Evolutionary conservation across 176 grass and related monocot genomes (phyloP), one percentile per base, ranked within the genome.

Genomic region (Bolboschoenus planiculmis): DNA sequence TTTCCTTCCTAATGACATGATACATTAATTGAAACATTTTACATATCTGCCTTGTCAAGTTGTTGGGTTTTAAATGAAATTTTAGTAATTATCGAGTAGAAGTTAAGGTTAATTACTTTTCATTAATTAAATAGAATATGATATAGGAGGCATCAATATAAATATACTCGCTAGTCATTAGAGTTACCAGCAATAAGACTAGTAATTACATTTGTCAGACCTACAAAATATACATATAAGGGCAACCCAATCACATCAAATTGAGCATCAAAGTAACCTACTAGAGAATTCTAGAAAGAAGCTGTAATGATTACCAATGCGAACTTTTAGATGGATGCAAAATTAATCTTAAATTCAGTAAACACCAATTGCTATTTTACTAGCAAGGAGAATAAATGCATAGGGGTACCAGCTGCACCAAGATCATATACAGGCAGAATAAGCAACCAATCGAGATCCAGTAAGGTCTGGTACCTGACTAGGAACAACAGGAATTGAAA

Each of bases 21-120:
- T 50, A 46, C 1, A 50, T 46, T 47, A 29, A 30, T 75, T 74
- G 43, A 48, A 75, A 5, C 44, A 53, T 76, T 76, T 76, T 18
- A 76, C 13, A 76, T n/a, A n/a, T 76, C 72, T 76, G 44, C 72
- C 13, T 76, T 76, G 72, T 14, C 15, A 18, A 53, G 13, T 76
- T 43, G 72, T 76, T 76, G 42, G 18, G 24, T 8, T 48, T 76
- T 76, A 51, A 76, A 33, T 50, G 14, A 30, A 76, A 76, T 0
- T 67, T 34, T 40, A 15, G 16, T 67, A 9, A 20, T 67, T 39
- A n/a, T n/a, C n/a, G 63, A 67, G 33, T 67, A 7, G 37, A 67
- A 18, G 20, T 68, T 10, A 39, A 68, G 18, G 8, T 39, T 39
- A 68, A 39, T 68, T 68, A 11, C 29, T 10, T 14, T 66, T 66